phyloP scores from a whole-genome alignment of 345 rosid species.

The Arabis hirsuta region DNA sequence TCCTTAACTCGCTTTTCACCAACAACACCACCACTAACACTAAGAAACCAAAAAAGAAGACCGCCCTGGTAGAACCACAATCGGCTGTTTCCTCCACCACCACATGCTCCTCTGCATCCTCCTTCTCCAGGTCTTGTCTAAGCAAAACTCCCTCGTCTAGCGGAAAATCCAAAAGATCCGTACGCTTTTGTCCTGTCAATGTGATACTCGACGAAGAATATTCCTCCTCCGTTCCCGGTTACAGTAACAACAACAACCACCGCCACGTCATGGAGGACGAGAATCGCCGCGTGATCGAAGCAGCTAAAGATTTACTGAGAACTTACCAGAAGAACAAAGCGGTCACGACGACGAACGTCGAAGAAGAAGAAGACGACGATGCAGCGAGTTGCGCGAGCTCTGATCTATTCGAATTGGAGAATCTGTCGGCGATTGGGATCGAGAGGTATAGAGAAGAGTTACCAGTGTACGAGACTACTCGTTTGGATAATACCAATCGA shows the following conservation, averaged over 20 bases:
- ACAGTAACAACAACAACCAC: slow-evolving; percentile 24
- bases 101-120: slow-evolving; percentile 77
- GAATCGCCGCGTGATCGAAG: slow-evolving; percentile 63
- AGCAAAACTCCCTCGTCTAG: slow-evolving; percentile 62
- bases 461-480: slow-evolving; percentile 94
- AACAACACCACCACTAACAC: slow-evolving; percentile 46
- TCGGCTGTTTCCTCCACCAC: slow-evolving; percentile 40
- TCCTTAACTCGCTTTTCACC: slow-evolving; percentile 78
- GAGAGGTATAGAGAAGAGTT: slow-evolving; percentile 79
- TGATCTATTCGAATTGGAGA: slow-evolving; percentile 90
- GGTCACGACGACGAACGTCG: slow-evolving; percentile 32
- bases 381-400: slow-evolving; percentile 89
- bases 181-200: slow-evolving; percentile 77
- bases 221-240: slow-evolving; percentile 51
- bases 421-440: slow-evolving; percentile 75
- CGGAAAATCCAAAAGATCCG: slow-evolving; percentile 62
- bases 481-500: slow-evolving; percentile 65
- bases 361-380: slow-evolving; percentile 49
- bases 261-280: slow-evolving; percentile 53
- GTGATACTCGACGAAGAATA: slow-evolving; percentile 74
- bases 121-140: slow-evolving; percentile 84
- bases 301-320: slow-evolving; percentile 67
- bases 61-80: slow-evolving; percentile 38
- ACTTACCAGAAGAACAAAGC: slow-evolving; percentile 62
- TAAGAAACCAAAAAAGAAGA: slow-evolving; percentile 53